Percentiles rank a stretch among this genome's conserved stretches.
phyloP scores from a whole-genome alignment of 331 rosid genomes.

The Phaseolus coccineus region DNA sequence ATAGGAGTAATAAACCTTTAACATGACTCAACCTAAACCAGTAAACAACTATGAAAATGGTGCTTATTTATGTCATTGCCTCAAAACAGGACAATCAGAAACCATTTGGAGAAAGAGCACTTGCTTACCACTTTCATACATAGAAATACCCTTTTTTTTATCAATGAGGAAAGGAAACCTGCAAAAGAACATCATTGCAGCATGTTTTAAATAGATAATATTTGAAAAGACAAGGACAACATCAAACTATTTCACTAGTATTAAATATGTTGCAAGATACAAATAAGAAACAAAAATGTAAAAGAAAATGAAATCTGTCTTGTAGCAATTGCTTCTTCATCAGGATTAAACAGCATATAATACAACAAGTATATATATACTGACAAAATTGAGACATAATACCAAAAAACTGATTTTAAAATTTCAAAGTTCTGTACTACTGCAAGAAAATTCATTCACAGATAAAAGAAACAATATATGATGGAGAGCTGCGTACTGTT shows the following conservation, averaged over 20 bases:
- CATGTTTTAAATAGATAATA: constrained; percentile 25
- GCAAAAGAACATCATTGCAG: constrained; percentile 45
- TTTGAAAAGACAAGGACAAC: constrained; percentile 24
- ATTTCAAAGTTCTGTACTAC: constrained; percentile 18
- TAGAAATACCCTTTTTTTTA: constrained; percentile 64
- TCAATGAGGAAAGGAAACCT: constrained; percentile 95
- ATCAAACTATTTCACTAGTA: constrained; percentile 5
- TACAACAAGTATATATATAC: not conserved
- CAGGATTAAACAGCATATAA: constrained; percentile 11
- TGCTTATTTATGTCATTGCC: constrained; percentile 7
- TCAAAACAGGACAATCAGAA: constrained; percentile 35
- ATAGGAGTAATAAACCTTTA: constrained; percentile 14
- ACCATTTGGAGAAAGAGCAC: constrained; percentile 24
- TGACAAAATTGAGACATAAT: not conserved
- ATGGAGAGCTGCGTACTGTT: constrained; percentile 72
- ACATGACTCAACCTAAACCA: constrained; percentile 16
- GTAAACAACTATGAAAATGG: constrained; percentile 21
- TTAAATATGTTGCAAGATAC: constrained; percentile 22
- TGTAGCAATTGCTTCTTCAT: constrained; percentile 21
- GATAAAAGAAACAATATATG: constrained; percentile 24
- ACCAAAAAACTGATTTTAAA: constrained; percentile 1
- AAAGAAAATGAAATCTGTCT: constrained; percentile 20
- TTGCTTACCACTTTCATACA: constrained; percentile 89
- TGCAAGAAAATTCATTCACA: constrained; percentile 20
- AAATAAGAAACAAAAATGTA: not conserved